phyloP scores from a whole-genome alignment of 2,329 filamentous ascomycete genomes.

The Alternaria dauci region DNA sequence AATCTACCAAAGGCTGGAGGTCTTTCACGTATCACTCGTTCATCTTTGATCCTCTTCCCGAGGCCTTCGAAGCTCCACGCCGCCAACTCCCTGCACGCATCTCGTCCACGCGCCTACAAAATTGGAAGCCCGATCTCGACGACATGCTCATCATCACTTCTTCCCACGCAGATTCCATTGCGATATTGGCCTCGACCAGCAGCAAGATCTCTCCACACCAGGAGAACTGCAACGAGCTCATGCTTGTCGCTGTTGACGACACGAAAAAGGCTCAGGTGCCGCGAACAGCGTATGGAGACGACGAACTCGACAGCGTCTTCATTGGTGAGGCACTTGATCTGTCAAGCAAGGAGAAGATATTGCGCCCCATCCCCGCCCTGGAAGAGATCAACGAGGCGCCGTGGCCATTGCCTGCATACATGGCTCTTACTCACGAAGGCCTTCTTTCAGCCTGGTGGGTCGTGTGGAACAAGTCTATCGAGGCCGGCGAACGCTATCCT shows the following conservation, averaged over 20 bases:
- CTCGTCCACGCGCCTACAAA: constrained; percentile 76
- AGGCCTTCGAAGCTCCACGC: constrained; percentile 61
- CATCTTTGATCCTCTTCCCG: constrained; percentile 58
- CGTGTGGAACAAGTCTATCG: constrained; percentile 86
- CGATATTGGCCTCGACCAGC: constrained; percentile 78
- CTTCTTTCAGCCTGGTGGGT: constrained; percentile 89
- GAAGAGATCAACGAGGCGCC: constrained; percentile 80
- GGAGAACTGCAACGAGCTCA: constrained; percentile 73
- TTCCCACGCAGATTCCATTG: constrained; percentile 80
- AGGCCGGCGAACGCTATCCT: constrained; percentile 74
- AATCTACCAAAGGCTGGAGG: constrained; percentile 66
- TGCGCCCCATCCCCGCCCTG: constrained; percentile 77
- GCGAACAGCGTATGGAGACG: constrained; percentile 35
- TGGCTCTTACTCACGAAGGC: constrained; percentile 89
- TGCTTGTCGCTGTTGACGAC: constrained; percentile 77
- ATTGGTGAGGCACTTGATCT: constrained; percentile 85
- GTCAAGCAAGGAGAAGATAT: constrained; percentile 80
- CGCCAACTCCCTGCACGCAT: constrained; percentile 73
- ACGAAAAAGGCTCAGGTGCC: constrained; percentile 74
- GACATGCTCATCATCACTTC: constrained; percentile 85
- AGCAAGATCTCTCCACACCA: constrained; percentile 69
- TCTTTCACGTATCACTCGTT: constrained; percentile 77
- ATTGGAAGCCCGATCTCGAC: constrained; percentile 81
- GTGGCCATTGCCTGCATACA: constrained; percentile 81
- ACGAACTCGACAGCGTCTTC: constrained; percentile 72